Evolutionary conservation across 345 rosid species (phyloP), one percentile per base, ranked within the genome.

Genomic region (Populus alba): DNA sequence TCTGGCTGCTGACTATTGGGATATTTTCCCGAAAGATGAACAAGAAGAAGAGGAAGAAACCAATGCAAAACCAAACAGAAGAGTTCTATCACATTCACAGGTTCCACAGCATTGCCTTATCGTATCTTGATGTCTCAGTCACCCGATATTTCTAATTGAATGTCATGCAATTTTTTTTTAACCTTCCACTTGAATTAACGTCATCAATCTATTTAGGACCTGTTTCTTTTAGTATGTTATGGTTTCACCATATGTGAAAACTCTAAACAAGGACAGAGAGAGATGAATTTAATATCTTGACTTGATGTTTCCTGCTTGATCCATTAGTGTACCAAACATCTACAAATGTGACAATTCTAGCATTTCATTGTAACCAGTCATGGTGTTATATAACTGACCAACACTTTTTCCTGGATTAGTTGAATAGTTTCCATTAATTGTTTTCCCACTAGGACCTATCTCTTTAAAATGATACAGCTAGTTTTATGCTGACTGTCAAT

Each of bases 1-100:
- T 31, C 75, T 90, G 81, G 90, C 98, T 41, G 79, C 87, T 6
- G 99, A 96, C 75, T 96, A 87, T 71, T 96, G 99, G 99, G 88
- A 83, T 62, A 85, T 96, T 71, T 55, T 94, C 51, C 96, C 91
- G 10, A 72, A 77, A 49, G 97, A 89, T 75, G 80, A 86, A 4
- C 85, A 87, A 71, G 86, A 85, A 69, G 86, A 85, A 66, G 97
- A 91, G 39, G 89, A 94, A 73, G 85, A 78, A 78, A 75, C 43
- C 29, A 15, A 12, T 15, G 38, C 68, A 53, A 90, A 80, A 85
- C 91, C 89, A 68, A 82, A 85, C 75, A 86, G 79, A 81, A 83
- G 92, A 76, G 79, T 90, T 74, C 81, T 96, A 69, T 85, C 97
- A 9, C 97, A 87, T 90, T 82, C 88, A 37, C 99, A 96, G 98